Evolutionary conservation across 768 basidiomycete species (phyloP).

Genomic region (Gelatoporia subvermispora): DNA sequence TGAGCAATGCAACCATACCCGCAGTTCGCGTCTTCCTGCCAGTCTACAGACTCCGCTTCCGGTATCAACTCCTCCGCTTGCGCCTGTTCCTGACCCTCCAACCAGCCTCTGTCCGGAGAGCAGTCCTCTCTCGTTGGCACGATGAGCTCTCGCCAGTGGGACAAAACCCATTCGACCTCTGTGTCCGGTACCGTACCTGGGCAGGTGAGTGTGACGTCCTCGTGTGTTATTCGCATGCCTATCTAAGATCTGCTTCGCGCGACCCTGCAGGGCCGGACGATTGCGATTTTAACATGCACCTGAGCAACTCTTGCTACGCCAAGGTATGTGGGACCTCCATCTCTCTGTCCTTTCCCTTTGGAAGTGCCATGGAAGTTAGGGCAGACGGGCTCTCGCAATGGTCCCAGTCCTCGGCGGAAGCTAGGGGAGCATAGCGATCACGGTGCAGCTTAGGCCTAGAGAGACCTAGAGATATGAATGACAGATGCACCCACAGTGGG

Average conservation of each 20-base stretch:
- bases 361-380: neutral
- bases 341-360: neutral
- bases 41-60: constrained; percentile 31
- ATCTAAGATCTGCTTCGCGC: neutral
- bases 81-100: constrained; percentile 30
- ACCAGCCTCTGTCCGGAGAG: constrained; percentile 6
- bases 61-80: constrained; percentile 28
- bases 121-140: constrained; percentile 35
- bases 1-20: neutral
- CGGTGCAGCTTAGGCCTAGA: too few species aligned
- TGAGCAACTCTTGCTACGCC: constrained; percentile 79
- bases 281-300: constrained; percentile 66
- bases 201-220: constrained; percentile 44
- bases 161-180: constrained; percentile 46
- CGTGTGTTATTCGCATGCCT: constrained; percentile 1
- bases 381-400: too few species aligned
- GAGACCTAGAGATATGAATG: too few species aligned
- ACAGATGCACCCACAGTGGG: too few species aligned
- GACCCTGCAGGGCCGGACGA: constrained; percentile 56
- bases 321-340: constrained; percentile 40
- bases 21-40: constrained; percentile 53
- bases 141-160: constrained; percentile 51
- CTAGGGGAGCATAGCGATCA: too few species aligned
- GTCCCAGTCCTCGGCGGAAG: too few species aligned
- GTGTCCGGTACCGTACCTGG: constrained; percentile 40